Conservation (phyloP, 352 stramenopile species). For the Phytophthora citrophthora region DNA sequence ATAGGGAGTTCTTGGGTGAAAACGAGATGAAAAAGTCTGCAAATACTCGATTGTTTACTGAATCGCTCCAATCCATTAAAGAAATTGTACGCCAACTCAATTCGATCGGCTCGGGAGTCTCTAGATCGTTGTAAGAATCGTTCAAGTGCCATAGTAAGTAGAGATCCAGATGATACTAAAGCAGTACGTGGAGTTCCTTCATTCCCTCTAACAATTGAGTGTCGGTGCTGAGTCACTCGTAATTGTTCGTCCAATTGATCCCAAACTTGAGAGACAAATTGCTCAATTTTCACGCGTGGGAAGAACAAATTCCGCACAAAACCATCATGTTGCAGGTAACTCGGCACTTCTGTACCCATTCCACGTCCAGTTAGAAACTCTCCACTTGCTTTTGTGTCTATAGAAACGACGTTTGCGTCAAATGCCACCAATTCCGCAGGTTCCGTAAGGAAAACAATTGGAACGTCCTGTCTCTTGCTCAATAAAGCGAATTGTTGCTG, state of each 20-base stretch:
- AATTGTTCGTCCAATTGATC: slow-evolving; percentile 65
- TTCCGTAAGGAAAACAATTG: slow-evolving; percentile 61
- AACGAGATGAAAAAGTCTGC: slow-evolving; percentile 61
- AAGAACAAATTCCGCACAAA: slow-evolving; percentile 69
- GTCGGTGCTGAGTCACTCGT: slow-evolving; percentile 38
- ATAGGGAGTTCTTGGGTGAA: slow-evolving; percentile 52
- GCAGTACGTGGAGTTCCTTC: slow-evolving; percentile 1
- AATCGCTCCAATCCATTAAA: slow-evolving; percentile 53
- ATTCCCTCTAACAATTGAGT: slow-evolving; percentile 13
- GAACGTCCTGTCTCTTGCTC: neutral
- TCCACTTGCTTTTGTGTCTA: slow-evolving; percentile 2
- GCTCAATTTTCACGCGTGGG: slow-evolving; percentile 48
- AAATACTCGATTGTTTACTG: slow-evolving; percentile 45
- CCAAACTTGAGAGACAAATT: slow-evolving; percentile 64
- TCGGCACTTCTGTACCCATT: slow-evolving; percentile 40
- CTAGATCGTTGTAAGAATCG: slow-evolving; percentile 48
- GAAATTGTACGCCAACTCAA: slow-evolving; percentile 74
- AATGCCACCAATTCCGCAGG: slow-evolving; percentile 34
- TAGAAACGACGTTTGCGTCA: slow-evolving; percentile 2
- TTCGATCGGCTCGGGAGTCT: slow-evolving; percentile 35
- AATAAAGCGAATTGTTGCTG: slow-evolving; percentile 27
- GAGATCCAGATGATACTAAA: neutral
- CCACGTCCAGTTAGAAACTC: slow-evolving; percentile 55
- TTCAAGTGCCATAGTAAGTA: slow-evolving; percentile 43
- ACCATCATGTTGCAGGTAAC: slow-evolving; percentile 65